Conservation (phyloP, 2,329 filamentous ascomycete genomes). For the Tolypocladium guangdongense region DNA sequence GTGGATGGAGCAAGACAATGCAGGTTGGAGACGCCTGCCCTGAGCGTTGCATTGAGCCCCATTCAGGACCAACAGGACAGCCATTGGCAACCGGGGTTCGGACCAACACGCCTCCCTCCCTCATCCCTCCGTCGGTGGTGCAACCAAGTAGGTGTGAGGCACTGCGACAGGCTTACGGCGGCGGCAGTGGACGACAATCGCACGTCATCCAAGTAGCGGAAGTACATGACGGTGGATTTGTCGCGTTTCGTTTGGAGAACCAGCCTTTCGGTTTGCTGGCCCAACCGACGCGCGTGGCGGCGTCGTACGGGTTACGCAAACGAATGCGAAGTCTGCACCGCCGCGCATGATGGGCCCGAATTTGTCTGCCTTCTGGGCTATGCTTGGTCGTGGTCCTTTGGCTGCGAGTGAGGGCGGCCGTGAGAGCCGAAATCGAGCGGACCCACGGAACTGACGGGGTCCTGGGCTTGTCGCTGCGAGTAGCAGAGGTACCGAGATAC, state of each 20-base stretch:
- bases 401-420: too few species aligned
- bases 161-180: background rate
- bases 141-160: too few species aligned
- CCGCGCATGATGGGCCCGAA: background rate
- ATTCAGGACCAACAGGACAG: background rate
- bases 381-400: background rate
- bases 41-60: background rate
- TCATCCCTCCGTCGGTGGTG: too few species aligned
- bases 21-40: too few species aligned
- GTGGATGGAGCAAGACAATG: background rate
- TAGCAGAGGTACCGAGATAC: background rate
- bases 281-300: background rate
- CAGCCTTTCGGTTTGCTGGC: too few species aligned
- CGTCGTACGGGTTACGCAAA: background rate
- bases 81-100: background rate
- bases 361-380: background rate
- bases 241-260: too few species aligned
- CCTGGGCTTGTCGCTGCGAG: background rate
- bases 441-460: too few species aligned
- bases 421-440: too few species aligned
- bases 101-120: background rate
- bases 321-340: background rate
- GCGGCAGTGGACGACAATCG: background rate
- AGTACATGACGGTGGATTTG: too few species aligned
- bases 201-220: background rate